Evolutionary conservation across 345 rosid genomes (phyloP).

Genomic region (Syzygium oleosum): DNA sequence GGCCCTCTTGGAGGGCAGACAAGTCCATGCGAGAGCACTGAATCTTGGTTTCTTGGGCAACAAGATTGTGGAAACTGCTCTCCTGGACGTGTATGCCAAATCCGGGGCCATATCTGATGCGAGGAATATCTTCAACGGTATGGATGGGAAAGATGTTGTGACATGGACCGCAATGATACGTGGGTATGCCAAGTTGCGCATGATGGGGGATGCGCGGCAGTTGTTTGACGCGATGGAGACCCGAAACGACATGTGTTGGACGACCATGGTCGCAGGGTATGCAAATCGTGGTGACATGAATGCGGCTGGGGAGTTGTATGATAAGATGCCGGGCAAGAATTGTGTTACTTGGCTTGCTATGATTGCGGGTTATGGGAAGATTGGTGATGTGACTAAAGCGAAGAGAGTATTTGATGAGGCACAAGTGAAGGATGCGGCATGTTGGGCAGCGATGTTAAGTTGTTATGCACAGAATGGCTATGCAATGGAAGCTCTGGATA

Average conservation of each 20-base stretch:
- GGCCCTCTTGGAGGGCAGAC: slow-evolving; percentile 23
- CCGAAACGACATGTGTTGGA: slow-evolving; percentile 34
- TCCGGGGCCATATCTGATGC: slow-evolving; percentile 37
- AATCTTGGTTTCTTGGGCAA: slow-evolving; percentile 34
- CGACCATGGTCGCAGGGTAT: slow-evolving; percentile 47
- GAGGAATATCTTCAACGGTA: slow-evolving; percentile 30
- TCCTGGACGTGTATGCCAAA: slow-evolving; percentile 41
- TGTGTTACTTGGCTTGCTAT: slow-evolving; percentile 38
- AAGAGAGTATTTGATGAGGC: slow-evolving; percentile 32
- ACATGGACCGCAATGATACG: slow-evolving; percentile 60
- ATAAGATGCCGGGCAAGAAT: slow-evolving; percentile 23
- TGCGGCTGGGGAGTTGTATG: slow-evolving; percentile 25
- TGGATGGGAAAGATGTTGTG: slow-evolving; percentile 44
- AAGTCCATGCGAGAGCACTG: slow-evolving; percentile 39
- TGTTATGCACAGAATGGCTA: slow-evolving; percentile 44
- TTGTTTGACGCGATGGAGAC: slow-evolving; percentile 27
- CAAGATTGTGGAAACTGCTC: slow-evolving; percentile 33
- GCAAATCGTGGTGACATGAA: slow-evolving; percentile 33
- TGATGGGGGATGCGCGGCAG: slow-evolving; percentile 21
- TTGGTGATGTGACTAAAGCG: slow-evolving; percentile 28
- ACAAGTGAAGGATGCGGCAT: slow-evolving; percentile 22
- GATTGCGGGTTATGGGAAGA: slow-evolving; percentile 42
- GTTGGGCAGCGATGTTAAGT: slow-evolving; percentile 50
- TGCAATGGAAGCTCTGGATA: slow-evolving; percentile 26
- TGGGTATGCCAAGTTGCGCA: slow-evolving; percentile 43